phyloP scores from a whole-genome alignment of 768 basidiomycete genomes.

The Auriscalpium vulgare region DNA sequence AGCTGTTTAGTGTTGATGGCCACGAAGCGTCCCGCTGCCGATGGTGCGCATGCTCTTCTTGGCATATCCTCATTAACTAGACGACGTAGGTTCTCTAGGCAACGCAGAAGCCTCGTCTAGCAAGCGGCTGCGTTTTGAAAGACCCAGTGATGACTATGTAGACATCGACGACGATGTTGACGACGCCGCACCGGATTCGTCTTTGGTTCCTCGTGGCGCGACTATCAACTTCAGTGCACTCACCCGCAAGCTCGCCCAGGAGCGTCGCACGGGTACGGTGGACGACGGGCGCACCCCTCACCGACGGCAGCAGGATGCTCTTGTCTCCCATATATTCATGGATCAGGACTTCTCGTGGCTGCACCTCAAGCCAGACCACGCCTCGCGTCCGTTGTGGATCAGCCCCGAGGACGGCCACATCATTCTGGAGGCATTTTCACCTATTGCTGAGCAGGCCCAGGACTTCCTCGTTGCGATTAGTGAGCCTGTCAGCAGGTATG shows the following conservation, averaged over 20 bases:
- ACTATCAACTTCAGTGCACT: slow-evolving; percentile 87
- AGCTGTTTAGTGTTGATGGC: not conserved
- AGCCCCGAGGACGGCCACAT: slow-evolving; percentile 87
- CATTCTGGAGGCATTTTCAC: slow-evolving; percentile 95
- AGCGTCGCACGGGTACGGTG: slow-evolving; percentile 38
- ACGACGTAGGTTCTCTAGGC: slow-evolving; percentile 4
- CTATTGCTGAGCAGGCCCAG: slow-evolving; percentile 96
- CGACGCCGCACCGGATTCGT: slow-evolving; percentile 27
- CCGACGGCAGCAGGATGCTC: slow-evolving; percentile 63
- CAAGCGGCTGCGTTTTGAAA: slow-evolving; percentile 36
- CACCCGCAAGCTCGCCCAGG: slow-evolving; percentile 68
- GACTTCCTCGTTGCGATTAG: slow-evolving; percentile 97
- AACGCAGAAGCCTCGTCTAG: slow-evolving; percentile 21
- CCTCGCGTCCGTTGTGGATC: slow-evolving; percentile 92
- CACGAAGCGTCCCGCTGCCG: slow-evolving; percentile 14
- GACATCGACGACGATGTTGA: slow-evolving; percentile 38
- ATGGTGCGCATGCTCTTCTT: slow-evolving; percentile 17
- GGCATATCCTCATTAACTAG: not conserved
- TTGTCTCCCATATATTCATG: slow-evolving; percentile 78
- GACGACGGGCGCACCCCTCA: slow-evolving; percentile 49
- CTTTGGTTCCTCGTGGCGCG: slow-evolving; percentile 56
- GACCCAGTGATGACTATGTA: slow-evolving; percentile 49
- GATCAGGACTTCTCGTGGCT: slow-evolving; percentile 84
- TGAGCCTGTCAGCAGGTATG: slow-evolving; percentile 97
- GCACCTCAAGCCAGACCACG: slow-evolving; percentile 84